Percentiles rank a stretch among this genome's conserved stretches.
Conservation (phyloP, 345 rosid species). For the Populus davidiana region DNA sequence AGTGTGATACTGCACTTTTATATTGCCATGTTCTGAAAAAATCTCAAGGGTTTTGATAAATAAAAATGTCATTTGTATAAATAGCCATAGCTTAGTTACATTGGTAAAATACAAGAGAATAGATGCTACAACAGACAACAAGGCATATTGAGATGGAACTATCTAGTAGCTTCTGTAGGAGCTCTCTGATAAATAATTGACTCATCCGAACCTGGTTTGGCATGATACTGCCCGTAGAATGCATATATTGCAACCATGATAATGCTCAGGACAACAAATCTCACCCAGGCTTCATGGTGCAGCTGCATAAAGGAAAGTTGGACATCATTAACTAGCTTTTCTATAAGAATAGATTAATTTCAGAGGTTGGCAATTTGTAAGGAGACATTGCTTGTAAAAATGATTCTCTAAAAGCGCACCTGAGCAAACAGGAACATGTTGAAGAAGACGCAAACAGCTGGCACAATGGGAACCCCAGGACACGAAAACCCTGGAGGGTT, state of each 20-base stretch:
- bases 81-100: background rate
- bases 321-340: constrained; percentile 4
- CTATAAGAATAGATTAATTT: background rate
- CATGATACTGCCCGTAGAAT: constrained; percentile 79
- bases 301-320: constrained; percentile 44
- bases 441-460: constrained; percentile 77
- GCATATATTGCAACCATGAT: constrained; percentile 63
- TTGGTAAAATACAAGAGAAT: background rate
- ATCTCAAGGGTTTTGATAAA: too few species aligned
- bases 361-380: background rate
- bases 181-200: constrained; percentile 54
- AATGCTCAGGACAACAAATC: constrained; percentile 68
- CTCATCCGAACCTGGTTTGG: constrained; percentile 53
- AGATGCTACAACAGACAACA: background rate
- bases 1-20: too few species aligned
- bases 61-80: background rate
- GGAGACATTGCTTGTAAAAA: background rate
- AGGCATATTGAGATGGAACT: background rate
- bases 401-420: constrained; percentile 38
- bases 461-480: constrained; percentile 84
- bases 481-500: constrained; percentile 70
- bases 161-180: constrained; percentile 37
- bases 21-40: too few species aligned
- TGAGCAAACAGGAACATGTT: constrained; percentile 94
- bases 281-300: constrained; percentile 89